Conservation (phyloP, 169 alveolate genomes). For the Blepharisma undulans region DNA sequence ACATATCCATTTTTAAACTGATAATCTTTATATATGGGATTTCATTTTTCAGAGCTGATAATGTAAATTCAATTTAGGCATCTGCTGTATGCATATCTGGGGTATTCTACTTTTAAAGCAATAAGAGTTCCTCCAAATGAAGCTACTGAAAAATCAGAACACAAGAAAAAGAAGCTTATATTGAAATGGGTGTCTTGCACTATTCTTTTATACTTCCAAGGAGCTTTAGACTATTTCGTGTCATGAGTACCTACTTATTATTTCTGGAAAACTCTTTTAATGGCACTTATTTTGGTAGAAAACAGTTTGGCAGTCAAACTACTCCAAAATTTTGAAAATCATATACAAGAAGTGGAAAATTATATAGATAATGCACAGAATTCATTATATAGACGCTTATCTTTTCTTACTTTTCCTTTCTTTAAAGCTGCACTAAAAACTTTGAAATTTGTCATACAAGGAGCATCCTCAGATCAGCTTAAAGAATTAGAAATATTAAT, state of each 20-base stretch:
- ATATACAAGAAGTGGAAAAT: neutral
- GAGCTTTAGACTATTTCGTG: neutral
- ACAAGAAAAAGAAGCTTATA: neutral
- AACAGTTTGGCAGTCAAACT: neutral
- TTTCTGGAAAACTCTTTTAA: neutral
- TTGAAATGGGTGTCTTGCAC: slow-evolving; percentile 33
- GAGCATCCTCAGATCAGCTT: neutral
- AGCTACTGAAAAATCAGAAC: neutral
- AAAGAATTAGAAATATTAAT: neutral
- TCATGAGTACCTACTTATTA: slow-evolving; percentile 15
- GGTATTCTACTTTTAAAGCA: slow-evolving; percentile 16
- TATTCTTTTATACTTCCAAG: neutral
- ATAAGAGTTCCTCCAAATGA: neutral
- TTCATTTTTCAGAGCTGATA: slow-evolving; percentile 1
- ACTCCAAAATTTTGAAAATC: neutral
- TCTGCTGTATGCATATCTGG: slow-evolving; percentile 17
- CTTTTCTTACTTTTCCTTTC: neutral
- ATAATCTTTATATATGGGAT: neutral
- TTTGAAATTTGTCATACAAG: neutral
- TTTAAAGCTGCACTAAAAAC: neutral
- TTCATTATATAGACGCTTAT: neutral
- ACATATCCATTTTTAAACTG: neutral
- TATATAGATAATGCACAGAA: neutral
- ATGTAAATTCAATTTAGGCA: slow-evolving; percentile 36
- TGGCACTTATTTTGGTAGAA: neutral